These are phyloP conservation scores for Blastocrithidia nonstop DNA, from an alignment of 208 protist species.

Conservation along the genomic window DNA sequence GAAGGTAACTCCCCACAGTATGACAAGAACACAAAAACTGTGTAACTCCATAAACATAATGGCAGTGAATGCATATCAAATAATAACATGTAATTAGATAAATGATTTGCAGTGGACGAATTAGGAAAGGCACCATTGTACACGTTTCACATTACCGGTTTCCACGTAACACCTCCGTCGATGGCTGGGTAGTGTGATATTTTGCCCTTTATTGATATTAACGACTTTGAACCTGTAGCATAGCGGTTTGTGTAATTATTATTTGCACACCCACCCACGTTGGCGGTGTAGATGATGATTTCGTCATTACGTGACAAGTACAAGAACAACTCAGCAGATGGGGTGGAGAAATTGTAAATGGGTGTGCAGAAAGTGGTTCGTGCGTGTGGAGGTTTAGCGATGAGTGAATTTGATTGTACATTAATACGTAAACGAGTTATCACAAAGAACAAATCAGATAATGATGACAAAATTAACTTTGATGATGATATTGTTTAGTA, in stretches of 20 bases:
- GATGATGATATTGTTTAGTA: slow-evolving; percentile 8
- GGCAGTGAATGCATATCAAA: no score
- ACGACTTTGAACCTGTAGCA: slow-evolving; percentile 61
- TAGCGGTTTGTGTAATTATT: slow-evolving; percentile 47
- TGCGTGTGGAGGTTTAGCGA: slow-evolving; percentile 15
- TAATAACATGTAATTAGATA: no score
- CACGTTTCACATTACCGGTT: slow-evolving; percentile 57
- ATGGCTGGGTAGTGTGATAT: slow-evolving; percentile 40
- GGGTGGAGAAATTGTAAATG: slow-evolving; percentile 18
- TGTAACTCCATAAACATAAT: no score
- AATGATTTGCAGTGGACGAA: no score
- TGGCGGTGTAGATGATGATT: slow-evolving; percentile 50
- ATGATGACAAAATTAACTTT: slow-evolving; percentile 12
- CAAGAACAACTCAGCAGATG: slow-evolving; percentile 8
- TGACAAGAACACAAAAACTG: slow-evolving; percentile 4
- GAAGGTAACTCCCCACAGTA: slow-evolving; percentile 2
- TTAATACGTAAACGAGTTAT: no score
- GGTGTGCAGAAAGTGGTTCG: slow-evolving; percentile 25
- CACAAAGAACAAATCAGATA: no score
- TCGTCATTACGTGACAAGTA: slow-evolving; percentile 34
- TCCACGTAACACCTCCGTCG: slow-evolving; percentile 34
- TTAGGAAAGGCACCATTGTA: slow-evolving; percentile 10
- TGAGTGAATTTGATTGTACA: no score
- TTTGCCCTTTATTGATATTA: slow-evolving; percentile 29
- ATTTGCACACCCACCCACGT: slow-evolving; percentile 20